Percentiles rank a stretch among this genome's conserved stretches.
phyloP scores from a whole-genome alignment of 2,329 filamentous ascomycete species.

The Aspergillus nomiae region DNA sequence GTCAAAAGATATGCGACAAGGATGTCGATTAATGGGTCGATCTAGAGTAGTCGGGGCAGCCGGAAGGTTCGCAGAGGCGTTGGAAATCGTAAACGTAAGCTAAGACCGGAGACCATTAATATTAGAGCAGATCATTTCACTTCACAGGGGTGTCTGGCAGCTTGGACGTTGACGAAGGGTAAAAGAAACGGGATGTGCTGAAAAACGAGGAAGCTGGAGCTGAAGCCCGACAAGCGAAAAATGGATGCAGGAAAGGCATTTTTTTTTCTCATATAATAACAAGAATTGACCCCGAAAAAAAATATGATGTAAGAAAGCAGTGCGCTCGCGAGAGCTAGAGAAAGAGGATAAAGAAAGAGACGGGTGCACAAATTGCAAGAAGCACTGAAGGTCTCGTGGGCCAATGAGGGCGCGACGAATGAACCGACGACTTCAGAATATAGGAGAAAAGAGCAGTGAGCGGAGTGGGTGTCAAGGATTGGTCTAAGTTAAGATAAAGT shows the following conservation, averaged over 20 bases:
- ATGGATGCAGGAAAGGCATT: conserved; percentile 18
- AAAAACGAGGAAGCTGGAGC: conserved; percentile 25
- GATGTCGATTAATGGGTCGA: background rate
- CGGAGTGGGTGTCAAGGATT: conserved; percentile 8
- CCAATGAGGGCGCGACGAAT: conserved; percentile 23
- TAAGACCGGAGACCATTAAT: conserved; percentile 41
- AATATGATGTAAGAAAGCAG: conserved; percentile 22
- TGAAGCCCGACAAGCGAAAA: conserved; percentile 19
- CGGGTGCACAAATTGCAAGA: conserved; percentile 7
- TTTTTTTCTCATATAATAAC: conserved; percentile 14
- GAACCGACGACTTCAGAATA: conserved; percentile 14
- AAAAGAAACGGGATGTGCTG: conserved; percentile 25
- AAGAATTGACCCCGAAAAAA: conserved; percentile 15
- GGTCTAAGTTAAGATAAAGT: conserved; percentile 15
- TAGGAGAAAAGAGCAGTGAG: conserved; percentile 18
- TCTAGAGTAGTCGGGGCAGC: background rate
- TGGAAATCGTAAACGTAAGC: conserved; percentile 27
- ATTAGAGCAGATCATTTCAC: conserved; percentile 35
- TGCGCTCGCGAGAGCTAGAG: conserved; percentile 20
- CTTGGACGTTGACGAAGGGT: conserved; percentile 25
- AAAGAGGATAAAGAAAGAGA: conserved; percentile 16
- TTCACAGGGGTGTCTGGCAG: conserved; percentile 21
- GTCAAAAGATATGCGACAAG: background rate
- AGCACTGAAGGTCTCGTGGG: conserved; percentile 17
- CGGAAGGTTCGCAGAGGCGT: conserved; percentile 5